Percentiles rank a stretch among this genome's conserved stretches.
These are phyloP conservation scores for Margaritispora aquatica DNA, from an alignment of 495 filamentous ascomycete species.

Conservation along the genomic window DNA sequence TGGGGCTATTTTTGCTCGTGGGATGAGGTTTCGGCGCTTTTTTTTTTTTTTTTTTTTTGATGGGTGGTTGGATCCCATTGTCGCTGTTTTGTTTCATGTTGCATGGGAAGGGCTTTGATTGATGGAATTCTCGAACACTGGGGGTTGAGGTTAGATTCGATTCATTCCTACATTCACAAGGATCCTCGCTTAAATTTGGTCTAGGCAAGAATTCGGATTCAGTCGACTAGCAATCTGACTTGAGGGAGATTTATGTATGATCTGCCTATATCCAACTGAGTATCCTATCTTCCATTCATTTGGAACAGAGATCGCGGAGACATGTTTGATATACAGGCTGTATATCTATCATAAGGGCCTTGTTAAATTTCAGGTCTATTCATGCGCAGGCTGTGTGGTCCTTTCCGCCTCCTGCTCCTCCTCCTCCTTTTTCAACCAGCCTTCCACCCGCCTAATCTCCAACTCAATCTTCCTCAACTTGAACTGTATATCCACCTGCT, in stretches of 20 bases:
- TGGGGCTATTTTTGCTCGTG: too few relatives aligned
- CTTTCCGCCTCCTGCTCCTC: neutral
- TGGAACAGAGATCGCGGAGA: too few relatives aligned
- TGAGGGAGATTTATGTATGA: too few relatives aligned
- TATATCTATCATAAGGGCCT: too few relatives aligned
- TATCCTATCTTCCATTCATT: too few relatives aligned
- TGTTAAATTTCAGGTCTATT: neutral
- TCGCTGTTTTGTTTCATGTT: neutral
- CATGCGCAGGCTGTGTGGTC: neutral
- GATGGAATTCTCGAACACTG: neutral
- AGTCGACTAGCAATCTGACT: too few relatives aligned
- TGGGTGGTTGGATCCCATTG: neutral
- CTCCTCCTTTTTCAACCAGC: neutral
- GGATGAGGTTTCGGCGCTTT: neutral
- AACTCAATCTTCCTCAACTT: neutral
- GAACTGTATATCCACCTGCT: too few relatives aligned
- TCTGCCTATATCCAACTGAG: too few relatives aligned
- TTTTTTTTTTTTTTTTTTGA: neutral
- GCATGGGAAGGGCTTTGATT: too few relatives aligned
- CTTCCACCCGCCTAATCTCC: neutral
- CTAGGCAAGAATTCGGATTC: too few relatives aligned
- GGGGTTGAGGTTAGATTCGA: neutral
- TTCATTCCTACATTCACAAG: neutral
- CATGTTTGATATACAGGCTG: too few relatives aligned
- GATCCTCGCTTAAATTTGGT: too few relatives aligned